Percentiles rank a stretch among this genome's conserved stretches.
These are phyloP conservation scores for Phytophthora aleatoria DNA, from an alignment of 352 stramenopile species.

Conservation along the genomic window DNA sequence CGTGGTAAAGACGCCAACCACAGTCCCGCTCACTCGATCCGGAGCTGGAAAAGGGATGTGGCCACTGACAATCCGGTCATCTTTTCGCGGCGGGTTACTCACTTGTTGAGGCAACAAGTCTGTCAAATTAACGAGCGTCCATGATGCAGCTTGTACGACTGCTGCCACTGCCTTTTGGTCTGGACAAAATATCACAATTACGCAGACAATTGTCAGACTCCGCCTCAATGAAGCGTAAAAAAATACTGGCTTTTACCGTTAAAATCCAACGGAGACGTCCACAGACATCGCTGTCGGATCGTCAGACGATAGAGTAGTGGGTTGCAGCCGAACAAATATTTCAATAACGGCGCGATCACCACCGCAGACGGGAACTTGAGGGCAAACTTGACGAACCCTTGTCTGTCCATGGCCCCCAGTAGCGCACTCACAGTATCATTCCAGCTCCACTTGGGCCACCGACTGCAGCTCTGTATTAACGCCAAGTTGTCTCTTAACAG, in stretches of 20 bases:
- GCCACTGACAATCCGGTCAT: slow-evolving; percentile 41
- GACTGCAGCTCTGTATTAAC: slow-evolving; percentile 37
- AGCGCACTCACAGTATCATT: slow-evolving; percentile 34
- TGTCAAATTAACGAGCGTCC: slow-evolving; percentile 34
- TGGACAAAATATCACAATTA: slow-evolving; percentile 3
- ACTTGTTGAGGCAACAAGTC: slow-evolving; percentile 27
- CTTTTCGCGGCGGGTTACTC: slow-evolving; percentile 31
- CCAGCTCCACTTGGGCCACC: slow-evolving; percentile 43
- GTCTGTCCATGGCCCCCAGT: slow-evolving; percentile 41
- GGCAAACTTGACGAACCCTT: slow-evolving; percentile 42
- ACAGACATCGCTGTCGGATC: slow-evolving; percentile 42
- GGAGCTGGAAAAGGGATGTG: slow-evolving; percentile 39
- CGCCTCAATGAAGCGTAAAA: background rate
- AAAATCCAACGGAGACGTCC: slow-evolving; percentile 42
- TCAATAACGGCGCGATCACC: slow-evolving; percentile 43
- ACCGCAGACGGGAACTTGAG: slow-evolving; percentile 41
- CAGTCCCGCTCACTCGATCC: slow-evolving; percentile 30
- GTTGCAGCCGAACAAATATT: slow-evolving; percentile 51
- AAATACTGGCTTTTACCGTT: slow-evolving; percentile 18
- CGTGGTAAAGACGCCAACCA: slow-evolving; percentile 38
- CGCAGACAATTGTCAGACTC: slow-evolving; percentile 1
- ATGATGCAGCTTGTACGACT: slow-evolving; percentile 36
- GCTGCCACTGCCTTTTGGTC: slow-evolving; percentile 41
- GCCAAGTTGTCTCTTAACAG: slow-evolving; percentile 33
- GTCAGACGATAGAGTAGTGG: slow-evolving; percentile 44